Base-by-base conservation (phyloP, 768 basidiomycete genomes). In the Leccinum longicurvipes region DNA sequence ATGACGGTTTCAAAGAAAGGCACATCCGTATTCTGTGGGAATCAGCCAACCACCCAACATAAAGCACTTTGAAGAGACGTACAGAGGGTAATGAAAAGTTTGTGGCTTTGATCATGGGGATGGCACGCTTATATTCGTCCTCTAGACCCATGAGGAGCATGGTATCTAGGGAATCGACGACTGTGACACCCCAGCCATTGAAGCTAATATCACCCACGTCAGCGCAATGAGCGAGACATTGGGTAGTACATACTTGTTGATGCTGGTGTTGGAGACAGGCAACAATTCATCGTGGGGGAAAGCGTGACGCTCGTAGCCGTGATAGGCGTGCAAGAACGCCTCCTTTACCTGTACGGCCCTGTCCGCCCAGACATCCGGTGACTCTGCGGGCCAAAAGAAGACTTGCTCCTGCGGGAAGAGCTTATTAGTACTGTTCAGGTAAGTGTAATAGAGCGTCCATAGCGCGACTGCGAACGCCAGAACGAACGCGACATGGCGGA, bases 1-100 rank as follows among this genome's bases (percentile, higher is more conserved):
- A 97, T 97, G 41, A 89, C 83, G 0, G 92, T 95, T 74, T 95
- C 90, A 57, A 91, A 91, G 67, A 85, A 89, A 1, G 85, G 85
- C 0, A 71, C 69, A 1, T 51, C 67, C 74, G 60, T 68, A 71
- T 61, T 70, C 61, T 54, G 48, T 71, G 41, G 15, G 36, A 45
- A 25, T 46, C 29, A 59, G 60, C 12, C 2, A 27, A 3, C 11
- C 39, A 41, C 14, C 31, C 4, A 8, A 17, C 10, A 24, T 6
- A 3, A 19, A 29, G 4, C 19, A 41, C 32, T 42, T 12, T 48
- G 6, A 47, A 24, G 39, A 50, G 24, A 48, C 73, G 44, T 65
- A 82, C 83, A 44, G 72, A 50, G 6, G 77, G 65, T 12, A 80
- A 66, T 14, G 72, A 70, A 54, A 90, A 88, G 32, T 79, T 77